Evolutionary conservation across 2,329 filamentous ascomycete genomes (phyloP).

Genomic region (Aspergillus brunneoviolaceus): DNA sequence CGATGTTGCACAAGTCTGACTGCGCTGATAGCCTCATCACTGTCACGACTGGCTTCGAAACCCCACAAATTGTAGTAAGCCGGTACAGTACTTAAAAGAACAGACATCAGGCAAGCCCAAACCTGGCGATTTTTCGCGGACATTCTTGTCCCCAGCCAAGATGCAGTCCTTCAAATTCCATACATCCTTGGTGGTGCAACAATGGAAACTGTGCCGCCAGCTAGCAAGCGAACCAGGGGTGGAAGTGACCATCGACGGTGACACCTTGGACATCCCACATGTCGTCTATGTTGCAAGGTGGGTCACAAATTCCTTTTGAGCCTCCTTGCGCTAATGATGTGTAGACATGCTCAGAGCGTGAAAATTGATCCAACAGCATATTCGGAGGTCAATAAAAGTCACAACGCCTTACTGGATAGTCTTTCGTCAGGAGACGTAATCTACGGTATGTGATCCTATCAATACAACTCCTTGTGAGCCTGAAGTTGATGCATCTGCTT

Average conservation of each 20-base stretch:
- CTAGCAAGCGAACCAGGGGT: background rate
- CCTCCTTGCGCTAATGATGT: background rate
- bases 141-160: background rate
- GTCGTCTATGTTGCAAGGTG: slow-evolving; percentile 1
- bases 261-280: background rate
- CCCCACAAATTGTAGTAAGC: background rate
- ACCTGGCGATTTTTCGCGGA: background rate
- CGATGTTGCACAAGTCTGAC: background rate
- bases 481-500: background rate
- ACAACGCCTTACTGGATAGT: background rate
- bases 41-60: background rate
- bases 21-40: background rate
- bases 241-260: background rate
- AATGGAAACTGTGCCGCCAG: background rate
- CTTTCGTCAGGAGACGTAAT: background rate
- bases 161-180: background rate
- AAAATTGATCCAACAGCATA: background rate
- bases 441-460: background rate
- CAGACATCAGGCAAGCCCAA: background rate
- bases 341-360: background rate
- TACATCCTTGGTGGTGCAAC: background rate
- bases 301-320: background rate
- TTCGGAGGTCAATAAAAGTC: background rate
- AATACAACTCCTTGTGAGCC: background rate
- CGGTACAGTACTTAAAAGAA: background rate